Base-by-base conservation (phyloP, 805 yeast species). In the Pichia manshurica region DNA sequence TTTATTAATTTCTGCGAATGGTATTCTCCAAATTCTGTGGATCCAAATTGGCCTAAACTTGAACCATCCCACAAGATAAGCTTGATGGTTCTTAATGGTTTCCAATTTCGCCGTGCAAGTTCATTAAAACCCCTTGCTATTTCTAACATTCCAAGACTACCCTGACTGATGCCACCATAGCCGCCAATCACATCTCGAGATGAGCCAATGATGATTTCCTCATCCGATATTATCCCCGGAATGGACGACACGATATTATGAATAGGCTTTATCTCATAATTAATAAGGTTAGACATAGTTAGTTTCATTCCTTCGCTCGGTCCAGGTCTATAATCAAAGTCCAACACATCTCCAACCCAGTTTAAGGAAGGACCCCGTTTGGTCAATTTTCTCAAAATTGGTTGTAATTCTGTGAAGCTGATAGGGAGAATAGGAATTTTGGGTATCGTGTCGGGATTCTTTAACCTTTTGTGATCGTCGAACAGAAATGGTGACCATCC, bases 401-500 rank as follows among this genome's bases (percentile, higher is more conserved):
- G 75, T 22, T 58, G 56, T 12, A 75, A 59, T 12, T 75, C 77
- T 7, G 66, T 57, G 25, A 63, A 65, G 49, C 78, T 73, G 22
- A 77, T 57, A 0, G 84, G 81, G 9, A 79, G 53, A 0, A 79
- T 75, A 0, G 84, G 84, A 8, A 80, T 75, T 28, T 64, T 63
- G 0, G 83, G 82, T 5, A 77, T 64, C 25, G 65, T 67, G 17
- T 61, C 56, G 0, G 81, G 76, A 17, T 71, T 61, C 12, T n/a
- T 8, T 4, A 61, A 49, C 41, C 78, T 58, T 48, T 66, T 72
- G 17, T 25, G 15, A 47, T 28, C 16, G 6, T 68, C 64, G 37
- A 69, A 59, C 7, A 59, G 59, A 28, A 74, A 75, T 20, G 85
- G 77, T 2, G 87, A 74, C 66, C 77, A 78, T 3, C 87, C 87